Evolutionary conservation across 345 rosid genomes (phyloP), one percentile per base, ranked within the genome.

Genomic region (Litchi chinensis): DNA sequence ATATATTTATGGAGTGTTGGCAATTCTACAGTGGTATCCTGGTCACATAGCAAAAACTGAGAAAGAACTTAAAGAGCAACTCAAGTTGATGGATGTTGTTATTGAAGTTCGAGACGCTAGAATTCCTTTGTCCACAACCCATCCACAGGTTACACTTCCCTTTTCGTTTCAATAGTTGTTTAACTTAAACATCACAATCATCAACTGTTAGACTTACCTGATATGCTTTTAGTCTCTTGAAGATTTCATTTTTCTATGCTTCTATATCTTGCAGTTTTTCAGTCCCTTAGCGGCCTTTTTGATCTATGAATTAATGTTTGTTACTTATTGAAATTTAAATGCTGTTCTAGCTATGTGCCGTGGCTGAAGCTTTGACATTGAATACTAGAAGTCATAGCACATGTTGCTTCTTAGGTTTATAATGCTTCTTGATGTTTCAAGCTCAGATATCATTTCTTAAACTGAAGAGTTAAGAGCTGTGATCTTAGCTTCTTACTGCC

Each of bases 41-140:
- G 99, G 98, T 77, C 97, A 95, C 76, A 95, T 93, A 78, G 96
- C 95, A n/a, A 95, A 93, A 85, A 87, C 98, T 22, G 98, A 93
- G 74, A 95, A 87, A 80, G 97, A 95, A 79, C 92, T 95, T 52
- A 93, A 93, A 79, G 96, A 92, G 65, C 99, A 95, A 78, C 90
- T 95, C 81, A 93, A 93, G 87, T 82, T 93, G 77, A 93, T 95
- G 97, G 99, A 95, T 90, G 95, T 92, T 79, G 98, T 95, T 72
- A 88, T 95, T 21, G 99, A 93, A 86, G 98, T 95, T 5, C 89
- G 97, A 7, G 97, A 93, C 68, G 97, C 99, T 9, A 88, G 98
- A 88, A 93, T 95, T 82, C 99, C 97, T 50, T 75, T 95, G 87
- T 91, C 98, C 9, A 93, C 98, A 0, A 85, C 85, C 65, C 99